phyloP scores from a whole-genome alignment of 2,329 filamentous ascomycete species.

The Cryphonectria carpinicola region DNA sequence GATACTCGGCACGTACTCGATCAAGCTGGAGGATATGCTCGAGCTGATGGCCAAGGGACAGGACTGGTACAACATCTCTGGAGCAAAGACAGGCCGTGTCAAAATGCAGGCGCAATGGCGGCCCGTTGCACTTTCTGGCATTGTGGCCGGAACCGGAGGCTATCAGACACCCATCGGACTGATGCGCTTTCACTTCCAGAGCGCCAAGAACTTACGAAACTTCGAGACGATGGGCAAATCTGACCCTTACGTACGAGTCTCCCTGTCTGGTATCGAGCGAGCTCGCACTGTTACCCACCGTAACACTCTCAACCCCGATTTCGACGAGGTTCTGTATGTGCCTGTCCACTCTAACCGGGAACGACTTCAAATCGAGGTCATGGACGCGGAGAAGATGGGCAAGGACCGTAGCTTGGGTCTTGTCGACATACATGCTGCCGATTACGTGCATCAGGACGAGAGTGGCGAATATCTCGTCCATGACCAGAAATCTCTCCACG shows the following conservation, averaged over 20 bases:
- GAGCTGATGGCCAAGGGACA: conserved; percentile 90
- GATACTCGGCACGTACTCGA: conserved; percentile 88
- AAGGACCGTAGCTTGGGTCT: conserved; percentile 88
- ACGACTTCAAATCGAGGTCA: conserved; percentile 85
- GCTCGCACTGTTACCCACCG: conserved; percentile 92
- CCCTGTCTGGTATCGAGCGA: conserved; percentile 89
- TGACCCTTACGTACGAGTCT: conserved; percentile 87
- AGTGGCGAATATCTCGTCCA: conserved; percentile 80
- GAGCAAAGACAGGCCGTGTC: conserved; percentile 78
- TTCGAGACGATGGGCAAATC: conserved; percentile 96
- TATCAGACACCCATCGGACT: conserved; percentile 95
- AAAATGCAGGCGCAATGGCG: conserved; percentile 96
- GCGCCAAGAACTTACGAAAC: conserved; percentile 82
- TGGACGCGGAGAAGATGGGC: conserved; percentile 93
- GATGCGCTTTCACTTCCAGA: conserved; percentile 90
- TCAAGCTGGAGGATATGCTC: conserved; percentile 92
- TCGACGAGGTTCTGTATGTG: conserved; percentile 94
- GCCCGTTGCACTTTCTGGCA: conserved; percentile 83
- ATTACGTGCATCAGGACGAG: conserved; percentile 79
- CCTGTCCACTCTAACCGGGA: conserved; percentile 86
- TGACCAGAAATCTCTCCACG: conserved; percentile 71
- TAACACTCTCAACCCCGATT: conserved; percentile 93
- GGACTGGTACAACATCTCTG: conserved; percentile 91
- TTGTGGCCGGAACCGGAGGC: conserved; percentile 76
- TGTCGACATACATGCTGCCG: conserved; percentile 74